These are phyloP conservation scores for Mrakia blollopis DNA, from an alignment of 768 basidiomycete genomes.

Conservation along the genomic window DNA sequence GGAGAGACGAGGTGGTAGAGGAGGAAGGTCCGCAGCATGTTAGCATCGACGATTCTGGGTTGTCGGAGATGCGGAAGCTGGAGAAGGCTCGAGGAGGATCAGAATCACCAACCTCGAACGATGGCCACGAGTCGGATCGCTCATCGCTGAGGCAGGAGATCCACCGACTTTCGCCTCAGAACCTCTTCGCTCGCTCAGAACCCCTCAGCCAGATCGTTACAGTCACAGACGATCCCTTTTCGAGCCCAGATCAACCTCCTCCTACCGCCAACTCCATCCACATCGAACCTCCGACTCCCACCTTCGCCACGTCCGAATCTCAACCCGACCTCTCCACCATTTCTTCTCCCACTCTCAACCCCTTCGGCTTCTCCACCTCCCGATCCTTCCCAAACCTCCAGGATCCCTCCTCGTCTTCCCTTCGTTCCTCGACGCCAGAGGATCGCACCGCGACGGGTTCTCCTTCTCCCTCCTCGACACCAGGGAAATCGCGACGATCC, in stretches of 20 bases:
- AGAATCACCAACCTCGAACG: background rate
- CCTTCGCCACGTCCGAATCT: slow-evolving; percentile 14
- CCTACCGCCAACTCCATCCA: background rate
- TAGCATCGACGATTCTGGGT: background rate
- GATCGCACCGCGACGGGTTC: background rate
- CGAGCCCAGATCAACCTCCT: background rate
- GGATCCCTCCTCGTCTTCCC: slow-evolving; percentile 56
- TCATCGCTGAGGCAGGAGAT: background rate
- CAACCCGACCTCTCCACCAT: slow-evolving; percentile 39
- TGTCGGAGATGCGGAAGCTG: background rate
- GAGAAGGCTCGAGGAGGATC: background rate
- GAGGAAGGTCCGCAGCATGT: background rate
- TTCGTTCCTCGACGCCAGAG: slow-evolving; percentile 48
- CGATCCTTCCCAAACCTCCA: slow-evolving; percentile 49
- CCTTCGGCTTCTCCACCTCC: slow-evolving; percentile 5
- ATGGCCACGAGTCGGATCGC: background rate
- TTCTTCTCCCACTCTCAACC: slow-evolving; percentile 69
- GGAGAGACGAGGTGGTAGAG: slow-evolving; percentile 47
- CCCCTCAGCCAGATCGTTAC: background rate
- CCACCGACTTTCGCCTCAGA: background rate
- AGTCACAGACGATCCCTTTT: slow-evolving; percentile 21
- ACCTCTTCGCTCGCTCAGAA: background rate
- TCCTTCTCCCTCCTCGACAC: slow-evolving; percentile 43
- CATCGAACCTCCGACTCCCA: slow-evolving; percentile 29
- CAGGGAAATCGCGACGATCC: slow-evolving; percentile 44